phyloP scores from a whole-genome alignment of 495 filamentous ascomycete species.

The Aspergillus leporis region DNA sequence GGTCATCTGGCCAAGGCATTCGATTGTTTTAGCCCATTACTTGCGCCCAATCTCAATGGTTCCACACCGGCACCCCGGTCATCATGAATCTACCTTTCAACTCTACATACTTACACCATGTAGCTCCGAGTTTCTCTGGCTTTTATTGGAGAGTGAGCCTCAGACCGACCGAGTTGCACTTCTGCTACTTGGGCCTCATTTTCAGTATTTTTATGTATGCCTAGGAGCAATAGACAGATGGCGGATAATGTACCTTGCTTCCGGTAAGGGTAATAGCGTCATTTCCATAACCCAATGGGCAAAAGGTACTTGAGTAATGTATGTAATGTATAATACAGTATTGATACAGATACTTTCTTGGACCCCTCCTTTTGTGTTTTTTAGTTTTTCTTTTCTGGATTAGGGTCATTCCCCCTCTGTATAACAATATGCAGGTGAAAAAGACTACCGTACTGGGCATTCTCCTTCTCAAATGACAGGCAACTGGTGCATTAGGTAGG shows the following conservation, averaged over 20 bases:
- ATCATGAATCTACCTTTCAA: slow-evolving; percentile 18
- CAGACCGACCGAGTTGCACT: slow-evolving; percentile 11
- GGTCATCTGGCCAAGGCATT: slow-evolving; percentile 26
- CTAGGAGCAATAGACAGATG: neutral
- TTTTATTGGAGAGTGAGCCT: neutral
- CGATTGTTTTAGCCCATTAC: neutral
- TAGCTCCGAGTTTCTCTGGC: neutral
- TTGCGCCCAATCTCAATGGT: slow-evolving; percentile 25
- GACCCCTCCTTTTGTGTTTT: slow-evolving; percentile 9
- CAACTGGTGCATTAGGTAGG: slow-evolving; percentile 13
- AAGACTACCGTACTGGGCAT: neutral
- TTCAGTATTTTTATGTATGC: neutral
- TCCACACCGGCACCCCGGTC: slow-evolving; percentile 25
- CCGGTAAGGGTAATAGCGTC: slow-evolving; percentile 18
- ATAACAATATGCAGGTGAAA: neutral
- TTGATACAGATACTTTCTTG: neutral
- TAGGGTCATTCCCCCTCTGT: neutral
- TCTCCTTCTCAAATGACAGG: slow-evolving; percentile 12
- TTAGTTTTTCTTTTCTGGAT: neutral
- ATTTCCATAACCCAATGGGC: neutral
- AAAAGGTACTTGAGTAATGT: neutral
- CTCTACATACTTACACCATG: neutral
- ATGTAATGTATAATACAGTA: slow-evolving; percentile 3
- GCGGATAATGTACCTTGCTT: slow-evolving; percentile 15
- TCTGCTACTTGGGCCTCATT: neutral